phyloP scores from a whole-genome alignment of 1,139 yeast genomes.

The Diutina sp. region DNA sequence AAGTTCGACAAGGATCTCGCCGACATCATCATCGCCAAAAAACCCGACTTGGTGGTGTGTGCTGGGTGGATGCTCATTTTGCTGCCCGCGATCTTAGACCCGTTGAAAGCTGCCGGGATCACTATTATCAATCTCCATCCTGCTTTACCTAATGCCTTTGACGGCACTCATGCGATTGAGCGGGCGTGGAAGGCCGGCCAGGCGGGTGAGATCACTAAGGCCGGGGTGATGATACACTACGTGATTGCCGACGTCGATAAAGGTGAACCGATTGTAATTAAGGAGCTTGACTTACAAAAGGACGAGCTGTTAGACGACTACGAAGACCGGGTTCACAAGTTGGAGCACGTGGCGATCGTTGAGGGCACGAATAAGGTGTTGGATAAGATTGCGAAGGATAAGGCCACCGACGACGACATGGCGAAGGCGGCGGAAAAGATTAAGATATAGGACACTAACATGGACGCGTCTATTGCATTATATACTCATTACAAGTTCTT shows the following conservation, averaged over 20 bases:
- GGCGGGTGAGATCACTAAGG: conserved; percentile 55
- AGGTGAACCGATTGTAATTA: conserved; percentile 80
- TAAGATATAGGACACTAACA: neutral
- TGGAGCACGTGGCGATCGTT: conserved; percentile 85
- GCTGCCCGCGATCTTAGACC: conserved; percentile 61
- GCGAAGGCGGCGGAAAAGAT: neutral
- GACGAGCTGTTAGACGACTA: conserved; percentile 71
- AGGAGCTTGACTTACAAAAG: conserved; percentile 55
- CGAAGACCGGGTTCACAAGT: conserved; percentile 70
- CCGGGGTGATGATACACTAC: conserved; percentile 96
- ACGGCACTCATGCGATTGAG: conserved; percentile 94
- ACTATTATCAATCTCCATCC: conserved; percentile 91
- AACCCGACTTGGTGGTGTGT: conserved; percentile 82
- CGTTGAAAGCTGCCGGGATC: conserved; percentile 45
- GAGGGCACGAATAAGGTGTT: conserved; percentile 32
- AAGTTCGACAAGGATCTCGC: conserved; percentile 73
- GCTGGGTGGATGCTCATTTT: conserved; percentile 98
- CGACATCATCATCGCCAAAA: conserved; percentile 41
- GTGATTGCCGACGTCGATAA: conserved; percentile 91
- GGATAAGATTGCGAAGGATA: neutral
- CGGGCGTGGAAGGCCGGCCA: conserved; percentile 95
- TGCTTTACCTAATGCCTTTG: conserved; percentile 93
- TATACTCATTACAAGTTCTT: conserved; percentile 22
- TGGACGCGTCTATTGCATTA: neutral
- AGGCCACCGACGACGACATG: neutral